Conservation (phyloP, 164 flowering plant genomes). For the Stephania cephalantha region DNA sequence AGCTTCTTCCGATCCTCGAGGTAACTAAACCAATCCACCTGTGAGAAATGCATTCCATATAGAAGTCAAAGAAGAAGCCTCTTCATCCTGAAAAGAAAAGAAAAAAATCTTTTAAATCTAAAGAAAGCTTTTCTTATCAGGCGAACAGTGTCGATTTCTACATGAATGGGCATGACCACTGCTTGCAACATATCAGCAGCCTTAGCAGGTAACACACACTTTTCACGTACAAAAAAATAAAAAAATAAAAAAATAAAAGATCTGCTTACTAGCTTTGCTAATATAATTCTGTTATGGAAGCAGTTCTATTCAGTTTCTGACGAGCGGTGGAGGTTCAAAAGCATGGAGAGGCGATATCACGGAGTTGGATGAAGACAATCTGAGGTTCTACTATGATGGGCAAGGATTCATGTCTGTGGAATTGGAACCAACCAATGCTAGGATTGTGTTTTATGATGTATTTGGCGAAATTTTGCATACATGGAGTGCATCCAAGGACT, state of each 20-base stretch:
- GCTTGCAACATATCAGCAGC: constrained; percentile 54
- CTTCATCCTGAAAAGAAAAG: background rate
- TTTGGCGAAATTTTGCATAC: constrained; percentile 38
- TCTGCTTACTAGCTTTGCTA: background rate
- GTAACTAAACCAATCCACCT: constrained; percentile 19
- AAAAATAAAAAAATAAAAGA: background rate
- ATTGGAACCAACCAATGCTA: constrained; percentile 22
- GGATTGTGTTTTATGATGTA: constrained; percentile 41
- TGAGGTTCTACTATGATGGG: constrained; percentile 61
- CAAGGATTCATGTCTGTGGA: constrained; percentile 34
- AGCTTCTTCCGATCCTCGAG: constrained; percentile 55
- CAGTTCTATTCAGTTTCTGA: constrained; percentile 54
- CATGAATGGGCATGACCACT: constrained; percentile 74
- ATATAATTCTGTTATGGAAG: constrained; percentile 1
- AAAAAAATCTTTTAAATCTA: background rate
- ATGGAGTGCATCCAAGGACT: constrained; percentile 30
- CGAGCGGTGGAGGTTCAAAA: constrained; percentile 78
- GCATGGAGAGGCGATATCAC: constrained; percentile 59
- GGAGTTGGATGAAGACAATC: constrained; percentile 18
- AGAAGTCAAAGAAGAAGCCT: background rate
- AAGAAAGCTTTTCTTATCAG: constrained; percentile 24
- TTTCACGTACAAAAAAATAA: background rate
- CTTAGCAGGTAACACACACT: constrained; percentile 30
- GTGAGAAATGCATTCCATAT: background rate
- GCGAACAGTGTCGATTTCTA: constrained; percentile 53